phyloP scores from a whole-genome alignment of 306 rosid species.

The Trifolium pratense region DNA sequence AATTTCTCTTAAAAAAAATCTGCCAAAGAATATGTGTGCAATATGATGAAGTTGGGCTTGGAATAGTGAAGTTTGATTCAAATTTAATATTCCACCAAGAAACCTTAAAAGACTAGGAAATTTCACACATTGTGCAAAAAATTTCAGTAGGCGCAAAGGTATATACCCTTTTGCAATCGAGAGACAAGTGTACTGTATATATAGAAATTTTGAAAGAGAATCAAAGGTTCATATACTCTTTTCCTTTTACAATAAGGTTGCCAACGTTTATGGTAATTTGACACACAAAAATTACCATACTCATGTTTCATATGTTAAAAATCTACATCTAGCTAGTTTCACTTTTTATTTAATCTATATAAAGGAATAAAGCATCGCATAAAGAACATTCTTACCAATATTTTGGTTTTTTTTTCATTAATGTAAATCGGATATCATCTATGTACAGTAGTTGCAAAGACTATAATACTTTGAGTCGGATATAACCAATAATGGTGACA shows the following conservation, averaged over 20 bases:
- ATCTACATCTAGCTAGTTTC: background rate
- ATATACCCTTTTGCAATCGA: constrained; percentile 37
- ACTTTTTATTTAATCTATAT: background rate
- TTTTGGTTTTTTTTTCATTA: too few species aligned
- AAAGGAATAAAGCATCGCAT: constrained; percentile 23
- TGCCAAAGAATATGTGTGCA: too few species aligned
- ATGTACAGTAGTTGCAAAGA: too few species aligned
- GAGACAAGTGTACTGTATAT: background rate
- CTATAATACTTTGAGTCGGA: too few species aligned
- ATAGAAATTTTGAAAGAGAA: constrained; percentile 31
- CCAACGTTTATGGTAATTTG: constrained; percentile 29
- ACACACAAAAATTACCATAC: constrained; percentile 18
- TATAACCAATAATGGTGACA: too few species aligned
- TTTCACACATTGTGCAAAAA: background rate
- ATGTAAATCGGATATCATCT: too few species aligned
- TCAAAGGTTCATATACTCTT: constrained; percentile 6
- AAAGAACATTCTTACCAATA: constrained; percentile 23
- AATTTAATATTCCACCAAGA: constrained; percentile 4
- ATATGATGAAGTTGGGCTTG: constrained; percentile 32
- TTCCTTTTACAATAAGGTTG: constrained; percentile 21
- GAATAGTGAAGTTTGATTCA: constrained; percentile 38
- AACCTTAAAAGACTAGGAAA: constrained; percentile 16
- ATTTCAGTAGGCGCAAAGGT: constrained; percentile 1
- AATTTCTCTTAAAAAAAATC: too few species aligned
- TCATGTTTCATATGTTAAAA: constrained; percentile 24